Percentiles rank a stretch among this genome's conserved stretches.
Evolutionary conservation across 2,329 filamentous ascomycete genomes (phyloP).

Genomic region (Ceratocystis lukuohia): DNA sequence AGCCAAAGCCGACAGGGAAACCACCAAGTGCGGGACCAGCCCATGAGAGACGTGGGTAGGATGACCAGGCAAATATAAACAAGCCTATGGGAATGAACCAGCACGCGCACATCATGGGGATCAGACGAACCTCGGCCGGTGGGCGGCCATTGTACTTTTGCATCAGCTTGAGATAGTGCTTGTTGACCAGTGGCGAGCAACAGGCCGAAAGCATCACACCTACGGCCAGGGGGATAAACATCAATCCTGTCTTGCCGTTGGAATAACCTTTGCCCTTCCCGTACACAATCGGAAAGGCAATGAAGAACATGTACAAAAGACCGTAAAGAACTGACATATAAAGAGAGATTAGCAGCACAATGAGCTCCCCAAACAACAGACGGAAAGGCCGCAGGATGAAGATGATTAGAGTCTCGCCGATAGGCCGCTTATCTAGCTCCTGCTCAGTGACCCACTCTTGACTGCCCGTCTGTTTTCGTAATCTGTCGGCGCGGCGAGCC

Average conservation of each 20-base stretch:
- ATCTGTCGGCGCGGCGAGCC: slow-evolving; percentile 52
- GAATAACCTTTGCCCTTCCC: slow-evolving; percentile 67
- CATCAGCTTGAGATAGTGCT: slow-evolving; percentile 57
- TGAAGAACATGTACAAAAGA: slow-evolving; percentile 64
- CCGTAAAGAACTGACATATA: slow-evolving; percentile 79
- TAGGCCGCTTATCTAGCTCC: slow-evolving; percentile 59
- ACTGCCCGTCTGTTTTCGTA: slow-evolving; percentile 56
- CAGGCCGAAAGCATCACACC: slow-evolving; percentile 52
- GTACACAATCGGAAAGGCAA: slow-evolving; percentile 59
- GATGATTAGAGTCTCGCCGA: slow-evolving; percentile 54
- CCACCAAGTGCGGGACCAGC: slow-evolving; percentile 59
- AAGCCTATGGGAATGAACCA: slow-evolving; percentile 53
- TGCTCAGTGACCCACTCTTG: slow-evolving; percentile 60
- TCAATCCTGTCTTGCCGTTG: slow-evolving; percentile 60
- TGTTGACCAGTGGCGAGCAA: slow-evolving; percentile 63
- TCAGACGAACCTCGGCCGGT: slow-evolving; percentile 62
- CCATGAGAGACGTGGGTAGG: slow-evolving; percentile 53
- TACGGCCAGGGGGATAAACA: slow-evolving; percentile 74
- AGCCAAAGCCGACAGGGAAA: slow-evolving; percentile 61
- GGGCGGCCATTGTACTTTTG: slow-evolving; percentile 55
- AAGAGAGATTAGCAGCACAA: slow-evolving; percentile 68
- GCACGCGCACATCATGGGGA: slow-evolving; percentile 70
- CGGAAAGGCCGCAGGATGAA: slow-evolving; percentile 76
- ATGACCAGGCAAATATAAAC: slow-evolving; percentile 48
- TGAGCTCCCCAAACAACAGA: slow-evolving; percentile 69